Percentiles rank a stretch among this genome's conserved stretches.
Evolutionary conservation across 306 rosid genomes (phyloP).

Genomic region (Senna siamea): DNA sequence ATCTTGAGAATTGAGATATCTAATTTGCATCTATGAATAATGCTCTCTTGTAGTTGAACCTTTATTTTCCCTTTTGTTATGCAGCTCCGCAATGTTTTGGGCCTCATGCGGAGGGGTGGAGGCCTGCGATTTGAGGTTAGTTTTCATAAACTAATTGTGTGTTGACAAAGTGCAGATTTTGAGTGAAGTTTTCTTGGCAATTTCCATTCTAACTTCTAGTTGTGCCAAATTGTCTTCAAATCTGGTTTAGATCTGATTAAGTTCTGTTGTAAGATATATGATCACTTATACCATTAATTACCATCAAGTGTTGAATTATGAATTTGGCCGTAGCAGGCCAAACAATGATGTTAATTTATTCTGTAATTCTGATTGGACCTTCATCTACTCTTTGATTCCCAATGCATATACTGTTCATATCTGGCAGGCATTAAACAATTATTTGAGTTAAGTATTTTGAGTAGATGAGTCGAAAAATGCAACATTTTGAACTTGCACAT

Average conservation of each 20-base stretch:
- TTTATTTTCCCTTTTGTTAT: slow-evolving; percentile 31
- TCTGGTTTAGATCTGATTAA: not conserved
- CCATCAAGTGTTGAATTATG: not conserved
- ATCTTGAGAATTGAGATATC: not conserved
- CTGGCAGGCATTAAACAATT: not conserved
- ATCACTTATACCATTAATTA: slow-evolving; percentile 18
- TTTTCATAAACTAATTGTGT: slow-evolving; percentile 7
- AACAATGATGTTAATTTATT: slow-evolving; percentile 13
- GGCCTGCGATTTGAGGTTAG: slow-evolving; percentile 77
- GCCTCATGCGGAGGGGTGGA: slow-evolving; percentile 85
- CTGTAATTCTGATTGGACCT: not conserved
- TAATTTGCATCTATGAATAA: slow-evolving; percentile 18
- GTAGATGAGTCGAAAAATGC: not conserved
- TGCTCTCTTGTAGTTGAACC: slow-evolving; percentile 33
- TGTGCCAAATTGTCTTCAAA: not conserved
- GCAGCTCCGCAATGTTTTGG: slow-evolving; percentile 85
- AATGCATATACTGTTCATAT: slow-evolving; percentile 13
- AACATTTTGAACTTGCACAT: not conserved
- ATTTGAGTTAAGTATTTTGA: not conserved
- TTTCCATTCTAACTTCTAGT: slow-evolving; percentile 18
- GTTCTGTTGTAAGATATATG: slow-evolving; percentile 4
- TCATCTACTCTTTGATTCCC: not conserved
- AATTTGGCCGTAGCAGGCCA: not conserved
- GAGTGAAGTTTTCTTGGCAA: not conserved
- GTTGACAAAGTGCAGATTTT: not conserved